These are phyloP conservation scores for Kalanchoe fedtschenkoi DNA, from an alignment of 164 flowering plant species.

Conservation along the genomic window DNA sequence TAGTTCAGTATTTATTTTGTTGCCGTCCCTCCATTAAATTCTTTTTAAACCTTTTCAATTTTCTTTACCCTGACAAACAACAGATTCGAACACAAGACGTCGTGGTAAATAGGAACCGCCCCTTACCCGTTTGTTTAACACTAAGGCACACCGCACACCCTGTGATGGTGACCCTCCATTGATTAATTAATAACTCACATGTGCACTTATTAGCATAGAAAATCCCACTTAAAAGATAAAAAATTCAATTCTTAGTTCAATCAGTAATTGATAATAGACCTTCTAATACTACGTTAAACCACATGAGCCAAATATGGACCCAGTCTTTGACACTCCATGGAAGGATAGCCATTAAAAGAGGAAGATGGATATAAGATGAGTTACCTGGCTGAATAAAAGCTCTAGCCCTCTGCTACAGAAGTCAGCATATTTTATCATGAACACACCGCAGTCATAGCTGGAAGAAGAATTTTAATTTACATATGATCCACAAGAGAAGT, in stretches of 20 bases:
- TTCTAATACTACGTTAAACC: not conserved
- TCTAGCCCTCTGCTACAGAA: conserved; percentile 81
- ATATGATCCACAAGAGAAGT: not conserved
- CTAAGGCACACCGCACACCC: too few species aligned
- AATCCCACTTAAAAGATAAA: not conserved
- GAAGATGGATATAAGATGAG: not conserved
- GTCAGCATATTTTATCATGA: conserved; percentile 94
- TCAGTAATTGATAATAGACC: not conserved
- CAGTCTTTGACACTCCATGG: not conserved
- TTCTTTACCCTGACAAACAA: too few species aligned
- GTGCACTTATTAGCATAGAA: not conserved
- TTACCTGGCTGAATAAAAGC: conserved; percentile 77
- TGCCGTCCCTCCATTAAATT: too few species aligned
- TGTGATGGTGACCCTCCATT: too few species aligned
- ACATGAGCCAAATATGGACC: not conserved
- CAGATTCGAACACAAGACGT: too few species aligned
- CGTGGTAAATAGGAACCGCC: too few species aligned
- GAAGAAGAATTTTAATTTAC: not conserved
- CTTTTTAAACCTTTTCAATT: too few species aligned
- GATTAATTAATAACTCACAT: too few species aligned
- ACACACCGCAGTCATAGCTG: conserved; percentile 93
- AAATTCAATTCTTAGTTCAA: not conserved
- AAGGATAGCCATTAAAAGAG: not conserved
- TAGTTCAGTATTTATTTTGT: too few species aligned
- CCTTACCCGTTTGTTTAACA: too few species aligned